These are phyloP conservation scores for Talaromyces wortmannii DNA, from an alignment of 495 filamentous ascomycete species.

Conservation along the genomic window DNA sequence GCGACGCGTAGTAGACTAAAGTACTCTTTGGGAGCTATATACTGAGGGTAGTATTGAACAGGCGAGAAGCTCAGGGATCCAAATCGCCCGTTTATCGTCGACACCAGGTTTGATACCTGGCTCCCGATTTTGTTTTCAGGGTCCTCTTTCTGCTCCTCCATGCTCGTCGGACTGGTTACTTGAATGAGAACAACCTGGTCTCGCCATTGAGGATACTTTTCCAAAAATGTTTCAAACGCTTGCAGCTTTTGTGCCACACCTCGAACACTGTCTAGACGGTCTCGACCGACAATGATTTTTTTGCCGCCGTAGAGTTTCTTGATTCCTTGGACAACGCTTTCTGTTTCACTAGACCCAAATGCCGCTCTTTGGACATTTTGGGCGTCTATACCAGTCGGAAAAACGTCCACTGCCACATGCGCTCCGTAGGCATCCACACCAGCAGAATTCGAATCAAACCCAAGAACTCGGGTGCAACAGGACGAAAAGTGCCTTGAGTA, in stretches of 20 bases:
- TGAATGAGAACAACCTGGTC: constrained; percentile 92
- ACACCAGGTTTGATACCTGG: constrained; percentile 80
- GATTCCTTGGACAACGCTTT: constrained; percentile 58
- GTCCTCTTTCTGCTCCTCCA: constrained; percentile 67
- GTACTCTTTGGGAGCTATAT: constrained; percentile 79
- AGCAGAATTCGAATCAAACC: constrained; percentile 70
- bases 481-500: constrained; percentile 89
- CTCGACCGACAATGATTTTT: constrained; percentile 91
- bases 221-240: constrained; percentile 85
- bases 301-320: constrained; percentile 69
- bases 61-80: constrained; percentile 80
- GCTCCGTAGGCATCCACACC: constrained; percentile 85
- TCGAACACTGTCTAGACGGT: constrained; percentile 81
- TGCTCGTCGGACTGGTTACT: constrained; percentile 78
- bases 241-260: constrained; percentile 90
- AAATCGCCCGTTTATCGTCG: constrained; percentile 82
- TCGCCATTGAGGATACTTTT: constrained; percentile 78
- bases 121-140: constrained; percentile 64
- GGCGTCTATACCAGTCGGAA: constrained; percentile 86
- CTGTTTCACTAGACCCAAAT: constrained; percentile 58
- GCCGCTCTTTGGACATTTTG: constrained; percentile 61
- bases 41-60: constrained; percentile 89
- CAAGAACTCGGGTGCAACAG: constrained; percentile 81
- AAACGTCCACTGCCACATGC: constrained; percentile 81
- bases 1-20: constrained; percentile 82